These are phyloP conservation scores for Apiospora pterosperma DNA, from an alignment of 2,329 filamentous ascomycete species.

Conservation along the genomic window DNA sequence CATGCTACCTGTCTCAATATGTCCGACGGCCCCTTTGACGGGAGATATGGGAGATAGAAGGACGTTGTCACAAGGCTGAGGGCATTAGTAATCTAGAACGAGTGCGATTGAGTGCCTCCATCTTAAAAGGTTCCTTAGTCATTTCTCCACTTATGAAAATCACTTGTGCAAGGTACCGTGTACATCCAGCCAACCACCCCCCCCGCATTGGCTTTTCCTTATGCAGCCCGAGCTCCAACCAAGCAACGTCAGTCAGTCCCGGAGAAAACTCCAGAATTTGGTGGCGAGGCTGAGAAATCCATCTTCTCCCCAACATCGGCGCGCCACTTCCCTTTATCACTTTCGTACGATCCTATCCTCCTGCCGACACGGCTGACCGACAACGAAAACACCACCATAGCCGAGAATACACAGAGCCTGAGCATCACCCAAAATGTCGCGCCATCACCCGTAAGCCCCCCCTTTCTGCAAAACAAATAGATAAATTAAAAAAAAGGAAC, in stretches of 20 bases:
- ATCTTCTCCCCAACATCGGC: conserved; percentile 10
- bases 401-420: conserved; percentile 1
- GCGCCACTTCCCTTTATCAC: conserved; percentile 8
- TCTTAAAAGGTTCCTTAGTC: not conserved
- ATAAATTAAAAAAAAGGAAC: not conserved
- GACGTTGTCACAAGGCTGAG: not conserved
- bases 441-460: conserved; percentile 78
- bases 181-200: not conserved
- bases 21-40: conserved; percentile 6
- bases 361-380: not conserved
- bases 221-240: not conserved
- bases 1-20: conserved; percentile 13
- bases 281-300: conserved; percentile 46
- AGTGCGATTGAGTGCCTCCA: not conserved
- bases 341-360: not conserved
- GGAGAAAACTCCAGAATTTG: conserved; percentile 9
- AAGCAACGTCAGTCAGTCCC: too few relatives aligned
- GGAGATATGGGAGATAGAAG: conserved; percentile 14
- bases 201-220: not conserved
- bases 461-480: not conserved
- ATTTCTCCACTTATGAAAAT: not conserved
- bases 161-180: not conserved
- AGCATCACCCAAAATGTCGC: conserved; percentile 64
- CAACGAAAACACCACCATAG: not conserved
- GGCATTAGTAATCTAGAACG: not conserved